phyloP scores from a whole-genome alignment of 768 basidiomycete species.

The Trametes cubensis region DNA sequence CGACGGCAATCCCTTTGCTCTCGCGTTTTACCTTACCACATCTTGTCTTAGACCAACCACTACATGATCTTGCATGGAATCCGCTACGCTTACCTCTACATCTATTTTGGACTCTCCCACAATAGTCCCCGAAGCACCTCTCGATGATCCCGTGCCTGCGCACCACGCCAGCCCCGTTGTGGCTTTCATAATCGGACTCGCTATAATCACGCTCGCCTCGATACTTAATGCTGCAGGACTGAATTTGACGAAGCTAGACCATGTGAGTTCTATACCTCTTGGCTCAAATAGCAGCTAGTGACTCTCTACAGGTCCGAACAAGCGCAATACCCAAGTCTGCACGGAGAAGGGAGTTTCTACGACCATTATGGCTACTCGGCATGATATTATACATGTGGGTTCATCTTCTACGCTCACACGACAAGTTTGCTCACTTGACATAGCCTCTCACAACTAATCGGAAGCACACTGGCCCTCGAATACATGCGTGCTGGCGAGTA shows the following conservation, averaged over 20 bases:
- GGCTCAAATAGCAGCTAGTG: neutral
- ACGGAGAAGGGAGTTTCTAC: conserved; percentile 74
- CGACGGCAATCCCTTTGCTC: neutral
- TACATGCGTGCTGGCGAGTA: conserved; percentile 81
- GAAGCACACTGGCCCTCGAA: conserved; percentile 83
- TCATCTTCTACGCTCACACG: neutral
- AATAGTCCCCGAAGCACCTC: neutral
- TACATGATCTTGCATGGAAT: conserved; percentile 21
- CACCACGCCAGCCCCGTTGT: conserved; percentile 59
- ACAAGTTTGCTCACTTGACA: neutral
- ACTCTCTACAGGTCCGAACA: conserved; percentile 58
- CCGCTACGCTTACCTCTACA: conserved; percentile 5
- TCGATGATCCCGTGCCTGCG: conserved; percentile 33
- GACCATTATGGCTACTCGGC: conserved; percentile 88
- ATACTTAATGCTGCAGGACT: conserved; percentile 92
- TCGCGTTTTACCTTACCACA: neutral
- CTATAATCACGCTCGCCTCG: conserved; percentile 82
- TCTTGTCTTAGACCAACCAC: conserved; percentile 1
- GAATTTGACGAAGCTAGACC: conserved; percentile 93
- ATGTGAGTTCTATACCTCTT: conserved; percentile 43
- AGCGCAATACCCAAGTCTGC: conserved; percentile 75
- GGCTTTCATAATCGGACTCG: conserved; percentile 80
- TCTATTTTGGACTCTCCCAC: conserved; percentile 5
- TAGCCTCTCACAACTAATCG: conserved; percentile 83
- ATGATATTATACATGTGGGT: conserved; percentile 92